Evolutionary conservation across 1,284 basidiomycete species (phyloP).

Genomic region (Neolentinus lepideus): DNA sequence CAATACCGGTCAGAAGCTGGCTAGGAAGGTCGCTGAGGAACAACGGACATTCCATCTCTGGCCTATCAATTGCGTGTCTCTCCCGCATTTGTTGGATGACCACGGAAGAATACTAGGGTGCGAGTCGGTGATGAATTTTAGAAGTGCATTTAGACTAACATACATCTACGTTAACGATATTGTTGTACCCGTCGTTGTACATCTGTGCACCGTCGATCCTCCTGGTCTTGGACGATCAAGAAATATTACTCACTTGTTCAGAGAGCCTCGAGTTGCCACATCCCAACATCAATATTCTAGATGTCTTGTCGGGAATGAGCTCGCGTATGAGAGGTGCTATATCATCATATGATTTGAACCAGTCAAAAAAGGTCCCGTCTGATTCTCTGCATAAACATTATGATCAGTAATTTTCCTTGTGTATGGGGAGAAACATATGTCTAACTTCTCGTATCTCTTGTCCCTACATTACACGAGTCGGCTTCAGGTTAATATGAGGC

Average conservation of each 20-base stretch:
- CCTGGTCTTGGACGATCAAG: not conserved
- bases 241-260: slow-evolving; percentile 44
- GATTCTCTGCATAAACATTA: slow-evolving; percentile 43
- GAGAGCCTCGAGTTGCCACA: slow-evolving; percentile 86
- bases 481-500: not conserved
- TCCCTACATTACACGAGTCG: slow-evolving; percentile 37
- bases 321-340: slow-evolving; percentile 51
- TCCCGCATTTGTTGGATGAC: slow-evolving; percentile 78
- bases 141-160: slow-evolving; percentile 14
- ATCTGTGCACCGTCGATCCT: slow-evolving; percentile 41
- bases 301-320: slow-evolving; percentile 56
- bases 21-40: not conserved
- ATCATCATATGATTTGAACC: slow-evolving; percentile 76
- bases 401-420: not conserved
- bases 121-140: not conserved
- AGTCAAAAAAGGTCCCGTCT: slow-evolving; percentile 71
- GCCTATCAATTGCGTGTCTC: slow-evolving; percentile 45
- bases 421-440: slow-evolving; percentile 6
- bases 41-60: slow-evolving; percentile 74
- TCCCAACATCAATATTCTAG: slow-evolving; percentile 81
- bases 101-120: slow-evolving; percentile 65
- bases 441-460: slow-evolving; percentile 62
- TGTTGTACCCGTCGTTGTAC: slow-evolving; percentile 85
- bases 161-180: slow-evolving; percentile 84
- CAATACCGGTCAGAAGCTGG: not conserved